These are phyloP conservation scores for Actinomucor elegans DNA, from an alignment of 371 early-diverging fungal species.

Conservation along the genomic window DNA sequence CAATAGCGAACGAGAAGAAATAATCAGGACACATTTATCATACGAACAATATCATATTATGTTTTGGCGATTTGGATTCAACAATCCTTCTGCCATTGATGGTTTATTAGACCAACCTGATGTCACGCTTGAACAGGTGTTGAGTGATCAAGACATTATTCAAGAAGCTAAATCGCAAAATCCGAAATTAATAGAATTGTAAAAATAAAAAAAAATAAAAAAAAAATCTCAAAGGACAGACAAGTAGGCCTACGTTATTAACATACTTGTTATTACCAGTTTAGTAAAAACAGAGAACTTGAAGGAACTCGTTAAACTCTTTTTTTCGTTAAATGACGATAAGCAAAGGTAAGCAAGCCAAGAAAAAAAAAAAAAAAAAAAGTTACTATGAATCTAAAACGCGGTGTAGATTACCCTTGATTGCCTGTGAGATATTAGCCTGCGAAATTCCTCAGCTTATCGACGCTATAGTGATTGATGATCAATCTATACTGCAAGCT, in stretches of 20 bases:
- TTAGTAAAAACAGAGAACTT: conserved; percentile 55
- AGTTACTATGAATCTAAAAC: no score
- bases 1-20: no score
- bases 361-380: no score
- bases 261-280: no score
- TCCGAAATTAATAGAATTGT: conserved; percentile 82
- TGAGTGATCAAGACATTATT: conserved; percentile 82
- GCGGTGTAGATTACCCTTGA: conserved; percentile 78
- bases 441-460: conserved; percentile 84
- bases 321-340: conserved; percentile 25
- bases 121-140: conserved; percentile 71
- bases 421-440: conserved; percentile 85
- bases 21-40: neutral
- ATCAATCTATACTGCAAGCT: conserved; percentile 67
- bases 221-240: no score
- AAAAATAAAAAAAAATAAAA: conserved; percentile 27
- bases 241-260: neutral
- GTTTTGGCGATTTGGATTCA: conserved; percentile 86
- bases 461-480: conserved; percentile 66
- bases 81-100: conserved; percentile 71
- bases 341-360: conserved; percentile 20
- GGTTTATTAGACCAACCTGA: conserved; percentile 76
- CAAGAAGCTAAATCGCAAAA: conserved; percentile 87
- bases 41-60: conserved; percentile 27
- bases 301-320: conserved; percentile 67